Percentiles rank a stretch among this genome's conserved stretches.
phyloP scores from a whole-genome alignment of 352 stramenopile species.

The Pythium rishiriense region DNA sequence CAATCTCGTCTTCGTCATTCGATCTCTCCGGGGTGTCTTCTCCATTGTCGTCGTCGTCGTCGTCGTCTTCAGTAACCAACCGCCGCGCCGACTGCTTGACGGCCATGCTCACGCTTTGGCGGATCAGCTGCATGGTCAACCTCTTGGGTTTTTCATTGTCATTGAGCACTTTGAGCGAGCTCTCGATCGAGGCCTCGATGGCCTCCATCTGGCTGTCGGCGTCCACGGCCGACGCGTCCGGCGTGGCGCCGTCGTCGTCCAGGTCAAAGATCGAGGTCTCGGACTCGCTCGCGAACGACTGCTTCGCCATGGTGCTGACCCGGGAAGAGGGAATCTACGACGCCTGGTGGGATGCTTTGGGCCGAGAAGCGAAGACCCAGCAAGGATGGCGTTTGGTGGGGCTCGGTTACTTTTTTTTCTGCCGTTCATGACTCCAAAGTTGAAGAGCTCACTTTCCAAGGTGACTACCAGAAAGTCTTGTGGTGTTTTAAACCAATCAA shows the following conservation, averaged over 20 bases:
- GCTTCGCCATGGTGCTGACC: neutral
- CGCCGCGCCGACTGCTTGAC: slow-evolving; percentile 14
- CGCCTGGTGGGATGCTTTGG: neutral
- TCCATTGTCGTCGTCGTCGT: slow-evolving; percentile 16
- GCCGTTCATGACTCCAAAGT: slow-evolving; percentile 5
- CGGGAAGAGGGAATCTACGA: no score
- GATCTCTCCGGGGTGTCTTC: slow-evolving; percentile 8
- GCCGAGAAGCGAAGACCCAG: no score
- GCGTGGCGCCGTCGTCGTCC: slow-evolving; percentile 4
- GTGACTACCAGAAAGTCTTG: neutral
- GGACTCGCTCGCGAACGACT: neutral
- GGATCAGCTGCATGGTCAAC: slow-evolving; percentile 74
- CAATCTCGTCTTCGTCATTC: slow-evolving; percentile 38
- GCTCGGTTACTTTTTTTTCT: slow-evolving; percentile 20
- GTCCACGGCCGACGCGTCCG: slow-evolving; percentile 23
- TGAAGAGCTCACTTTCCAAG: neutral
- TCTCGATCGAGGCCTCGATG: slow-evolving; percentile 42
- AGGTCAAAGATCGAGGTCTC: slow-evolving; percentile 15
- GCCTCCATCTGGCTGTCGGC: slow-evolving; percentile 59
- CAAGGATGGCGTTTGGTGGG: neutral
- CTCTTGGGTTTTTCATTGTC: slow-evolving; percentile 39
- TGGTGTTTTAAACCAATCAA: slow-evolving; percentile 14
- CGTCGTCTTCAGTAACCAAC: slow-evolving; percentile 1
- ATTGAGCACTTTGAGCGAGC: slow-evolving; percentile 34
- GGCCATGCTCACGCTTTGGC: slow-evolving; percentile 38